Evolutionary conservation across 257 asterid genomes (phyloP).

Genomic region (Solanum appendiculatum): DNA sequence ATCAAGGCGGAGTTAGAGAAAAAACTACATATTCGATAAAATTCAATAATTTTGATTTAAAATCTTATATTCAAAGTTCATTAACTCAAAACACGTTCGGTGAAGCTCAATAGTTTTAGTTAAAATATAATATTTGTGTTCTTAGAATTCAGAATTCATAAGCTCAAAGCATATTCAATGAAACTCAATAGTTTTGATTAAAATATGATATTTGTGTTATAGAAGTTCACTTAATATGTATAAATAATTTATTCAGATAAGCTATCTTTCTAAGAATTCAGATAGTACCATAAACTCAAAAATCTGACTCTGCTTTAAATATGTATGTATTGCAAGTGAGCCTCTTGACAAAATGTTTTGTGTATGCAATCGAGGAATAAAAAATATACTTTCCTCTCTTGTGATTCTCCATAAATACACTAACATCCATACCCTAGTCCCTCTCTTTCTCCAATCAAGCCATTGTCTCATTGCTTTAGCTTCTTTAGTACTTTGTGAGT

Average conservation of each 20-base stretch:
- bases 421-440: conserved; percentile 25
- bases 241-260: not conserved
- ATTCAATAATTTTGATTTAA: no score
- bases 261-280: no score
- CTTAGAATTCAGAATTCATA: not conserved
- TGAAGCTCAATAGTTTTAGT: not conserved
- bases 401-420: conserved; percentile 48
- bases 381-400: conserved; percentile 12
- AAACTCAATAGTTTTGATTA: not conserved
- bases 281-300: not conserved
- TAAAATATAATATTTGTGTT: not conserved
- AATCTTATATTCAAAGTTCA: no score
- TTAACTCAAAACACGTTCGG: not conserved
- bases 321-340: conserved; percentile 4
- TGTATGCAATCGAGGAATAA: conserved; percentile 10
- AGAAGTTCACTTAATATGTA: not conserved
- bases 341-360: conserved; percentile 15
- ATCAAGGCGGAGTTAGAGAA: no score
- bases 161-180: not conserved
- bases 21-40: no score
- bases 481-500: not conserved
- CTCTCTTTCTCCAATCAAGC: conserved; percentile 28
- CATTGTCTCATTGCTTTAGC: not conserved
- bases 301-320: not conserved
- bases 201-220: not conserved